Base-by-base conservation (phyloP, 2,329 filamentous ascomycete genomes). In the Coniochaeta sp. region DNA sequence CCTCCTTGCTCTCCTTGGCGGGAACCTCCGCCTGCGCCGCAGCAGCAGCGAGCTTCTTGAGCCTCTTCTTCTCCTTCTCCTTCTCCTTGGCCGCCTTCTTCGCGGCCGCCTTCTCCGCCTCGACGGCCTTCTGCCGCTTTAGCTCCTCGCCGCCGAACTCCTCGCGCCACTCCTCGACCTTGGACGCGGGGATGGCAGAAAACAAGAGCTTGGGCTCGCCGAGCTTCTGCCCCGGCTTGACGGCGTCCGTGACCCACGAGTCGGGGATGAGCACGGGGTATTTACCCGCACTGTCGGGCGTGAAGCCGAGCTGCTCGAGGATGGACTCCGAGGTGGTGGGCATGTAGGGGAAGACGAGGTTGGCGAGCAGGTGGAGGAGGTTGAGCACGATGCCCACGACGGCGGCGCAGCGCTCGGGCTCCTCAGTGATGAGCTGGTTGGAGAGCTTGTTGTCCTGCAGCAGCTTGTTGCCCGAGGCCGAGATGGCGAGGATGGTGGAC, bases 311-410 rank as follows among this genome's bases (percentile, higher is more conserved):
- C 72, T 96, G 92, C 56, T 80, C 70, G 57, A 89, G 81, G 60
- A 96, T 96, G 28, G 82, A 82, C 54, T 78, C 78, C 3, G 87
- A 77, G 8, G 87, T 91, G n/a, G 79, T 78, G 35, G 90, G 91
- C 77, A 96, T 89, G 71, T 92, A 96, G 0, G 91, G 91, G 50
- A 83, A 82, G 52, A 91, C 80, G 40, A 96, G 72, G 51, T 82
- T 85, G 20, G 91, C 88, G 47, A 95, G 78, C 28, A 96, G 83
- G 63, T 92, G 83, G 51, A 92, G 83, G 57, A 91, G 81, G 71
- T 95, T 95, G 54, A 95, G 75, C 1, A 86, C 89, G n/a, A 91
- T 75, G 51, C 89, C 87, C 51, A 95, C 77, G n/a, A 82, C 77
- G 6, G 76, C 74, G 31, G 72, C 70, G 54, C 77, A 80, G 31